Evolutionary conservation across 1,284 basidiomycete species (phyloP), one percentile per base, ranked within the genome.

Genomic region (Coniophora puteana): DNA sequence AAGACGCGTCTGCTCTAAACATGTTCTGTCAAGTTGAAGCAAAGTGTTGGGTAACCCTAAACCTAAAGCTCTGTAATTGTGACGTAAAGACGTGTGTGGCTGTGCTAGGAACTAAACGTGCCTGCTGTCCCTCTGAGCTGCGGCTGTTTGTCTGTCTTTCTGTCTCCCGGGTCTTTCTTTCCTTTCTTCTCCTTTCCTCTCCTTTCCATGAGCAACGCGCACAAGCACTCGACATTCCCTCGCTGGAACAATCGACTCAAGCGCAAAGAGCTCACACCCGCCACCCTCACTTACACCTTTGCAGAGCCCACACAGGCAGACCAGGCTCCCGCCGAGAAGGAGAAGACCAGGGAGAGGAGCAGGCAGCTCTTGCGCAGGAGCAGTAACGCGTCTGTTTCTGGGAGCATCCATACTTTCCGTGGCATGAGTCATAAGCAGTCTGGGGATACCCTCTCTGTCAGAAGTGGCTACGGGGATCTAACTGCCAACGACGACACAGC

Each of bases 401-500:
- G 11, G 10, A 17, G 10, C 10, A 17, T 11, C 10, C 8, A 33
- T 17, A 8, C 16, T 8, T 17, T 33, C 31, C 8, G 11, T 11
- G 10, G 8, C 10, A 10, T 17, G 16, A 8, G 10, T 17, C 31
- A 8, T 17, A 11, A 10, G 8, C 8, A 10, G 10, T 17, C 31
- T 17, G 16, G 10, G 8, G 31, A 17, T 33, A 11, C 16, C 31
- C 17, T 33, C 11, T 33, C 16, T 17, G 31, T 17, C 10, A 10
- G 10, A 8, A n/a, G n/a, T 27, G 26, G 10, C n/a, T 27, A 10
- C 10, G 10, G 10, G 10, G 10, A 8, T 27, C 56, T 54, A 8
- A 28, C 28, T 3, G 46, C 58, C 10, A 16, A 18, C 38, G 22
- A 18, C 38, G 24, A 17, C 24, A 8, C 26, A n/a, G 14, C 13